Evolutionary conservation across 2,329 filamentous ascomycete species (phyloP).

Genomic region (Pestalotiopsis sp.): DNA sequence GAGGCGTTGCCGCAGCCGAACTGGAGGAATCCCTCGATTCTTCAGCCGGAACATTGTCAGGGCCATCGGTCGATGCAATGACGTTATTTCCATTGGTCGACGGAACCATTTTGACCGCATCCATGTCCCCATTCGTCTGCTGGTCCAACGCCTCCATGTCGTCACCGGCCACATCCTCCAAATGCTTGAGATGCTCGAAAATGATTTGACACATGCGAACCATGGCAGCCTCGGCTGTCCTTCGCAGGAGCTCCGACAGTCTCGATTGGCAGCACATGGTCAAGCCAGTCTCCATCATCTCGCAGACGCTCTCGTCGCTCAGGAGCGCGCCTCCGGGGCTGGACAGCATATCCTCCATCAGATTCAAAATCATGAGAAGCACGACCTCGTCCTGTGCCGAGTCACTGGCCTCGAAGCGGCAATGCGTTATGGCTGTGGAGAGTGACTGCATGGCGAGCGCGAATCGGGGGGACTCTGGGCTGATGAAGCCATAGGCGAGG

Average conservation of each 20-base stretch:
- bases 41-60: constrained; percentile 37
- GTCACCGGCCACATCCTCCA: constrained; percentile 76
- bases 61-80: constrained; percentile 53
- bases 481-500: constrained; percentile 91
- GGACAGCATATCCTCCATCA: constrained; percentile 99
- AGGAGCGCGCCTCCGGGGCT: constrained; percentile 88
- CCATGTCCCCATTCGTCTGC: constrained; percentile 68
- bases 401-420: constrained; percentile 95
- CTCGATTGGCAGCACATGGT: constrained; percentile 96
- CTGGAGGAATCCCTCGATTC: constrained; percentile 41
- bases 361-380: constrained; percentile 86
- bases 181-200: constrained; percentile 86
- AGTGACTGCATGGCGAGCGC: constrained; percentile 91
- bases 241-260: constrained; percentile 85
- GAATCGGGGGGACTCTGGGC: constrained; percentile 81
- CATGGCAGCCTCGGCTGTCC: constrained; percentile 96
- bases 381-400: constrained; percentile 95
- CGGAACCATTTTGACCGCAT: constrained; percentile 83
- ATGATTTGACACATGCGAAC: constrained; percentile 99
- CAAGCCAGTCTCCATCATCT: constrained; percentile 98
- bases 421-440: constrained; percentile 94
- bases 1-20: constrained; percentile 38
- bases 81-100: constrained; percentile 67
- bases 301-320: constrained; percentile 97
- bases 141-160: constrained; percentile 68